Conservation (phyloP, 2,329 filamentous ascomycete genomes). For the Stylonectria norvegica region DNA sequence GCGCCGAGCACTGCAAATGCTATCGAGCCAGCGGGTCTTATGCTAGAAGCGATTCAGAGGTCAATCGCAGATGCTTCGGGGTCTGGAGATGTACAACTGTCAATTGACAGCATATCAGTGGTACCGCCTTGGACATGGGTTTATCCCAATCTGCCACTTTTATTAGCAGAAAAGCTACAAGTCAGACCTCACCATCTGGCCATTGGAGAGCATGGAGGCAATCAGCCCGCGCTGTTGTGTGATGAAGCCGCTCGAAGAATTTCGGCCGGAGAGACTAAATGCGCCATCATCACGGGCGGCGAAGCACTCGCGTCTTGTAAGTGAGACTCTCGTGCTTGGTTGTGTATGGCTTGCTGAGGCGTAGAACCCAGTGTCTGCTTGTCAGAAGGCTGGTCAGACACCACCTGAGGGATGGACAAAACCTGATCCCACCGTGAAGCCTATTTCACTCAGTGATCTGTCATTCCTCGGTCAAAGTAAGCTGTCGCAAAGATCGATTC, state of each 20-base stretch:
- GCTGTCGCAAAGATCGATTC: fast-evolving
- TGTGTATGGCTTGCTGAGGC: no score
- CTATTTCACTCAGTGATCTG: slow-evolving; percentile 46
- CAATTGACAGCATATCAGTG: slow-evolving; percentile 55
- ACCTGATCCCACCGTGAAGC: slow-evolving; percentile 42
- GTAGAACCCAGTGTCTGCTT: slow-evolving; percentile 30
- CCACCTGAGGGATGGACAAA: slow-evolving; percentile 60
- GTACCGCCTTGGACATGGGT: slow-evolving; percentile 66
- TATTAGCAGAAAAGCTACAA: slow-evolving; percentile 48
- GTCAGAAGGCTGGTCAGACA: slow-evolving; percentile 28
- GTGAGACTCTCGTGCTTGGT: no score
- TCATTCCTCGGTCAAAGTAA: slow-evolving; percentile 32
- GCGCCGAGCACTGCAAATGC: slow-evolving; percentile 45
- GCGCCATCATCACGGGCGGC: slow-evolving; percentile 60
- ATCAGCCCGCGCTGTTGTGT: slow-evolving; percentile 59
- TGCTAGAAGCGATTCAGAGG: slow-evolving; percentile 51
- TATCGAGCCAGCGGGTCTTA: slow-evolving; percentile 57
- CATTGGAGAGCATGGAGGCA: slow-evolving; percentile 59
- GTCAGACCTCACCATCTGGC: slow-evolving; percentile 45
- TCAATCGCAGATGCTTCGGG: slow-evolving; percentile 45
- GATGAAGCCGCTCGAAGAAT: slow-evolving; percentile 61
- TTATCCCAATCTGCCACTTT: slow-evolving; percentile 55
- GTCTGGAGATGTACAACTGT: slow-evolving; percentile 19
- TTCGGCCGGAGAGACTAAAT: slow-evolving; percentile 47
- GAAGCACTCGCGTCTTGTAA: slow-evolving; percentile 60